A percentile compares a stretch with the other conserved stretches of the same genome.
phyloP scores from a whole-genome alignment of 768 basidiomycete species.

The Auriculariales sp. region DNA sequence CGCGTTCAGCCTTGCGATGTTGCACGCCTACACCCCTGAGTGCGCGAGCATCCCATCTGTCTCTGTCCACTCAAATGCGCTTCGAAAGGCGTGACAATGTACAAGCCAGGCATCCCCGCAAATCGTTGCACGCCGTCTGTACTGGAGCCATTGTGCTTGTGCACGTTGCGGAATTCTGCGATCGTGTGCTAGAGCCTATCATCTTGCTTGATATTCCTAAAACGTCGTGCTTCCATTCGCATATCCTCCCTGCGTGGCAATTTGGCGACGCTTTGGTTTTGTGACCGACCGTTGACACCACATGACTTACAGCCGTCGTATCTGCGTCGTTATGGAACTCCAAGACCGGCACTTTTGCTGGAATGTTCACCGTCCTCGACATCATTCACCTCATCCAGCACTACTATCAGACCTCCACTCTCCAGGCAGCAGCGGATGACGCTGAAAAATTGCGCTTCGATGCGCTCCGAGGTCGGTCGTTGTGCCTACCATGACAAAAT shows the following conservation, averaged over 20 bases:
- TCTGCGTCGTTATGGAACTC: conserved; percentile 98
- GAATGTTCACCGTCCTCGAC: conserved; percentile 98
- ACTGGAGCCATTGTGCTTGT: too few relatives aligned
- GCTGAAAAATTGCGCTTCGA: conserved; percentile 88
- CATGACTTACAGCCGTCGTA: conserved; percentile 58
- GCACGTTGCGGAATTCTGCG: too few relatives aligned
- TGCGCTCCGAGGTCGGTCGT: conserved; percentile 61
- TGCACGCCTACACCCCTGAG: background rate
- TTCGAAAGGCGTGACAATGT: background rate
- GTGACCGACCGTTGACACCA: background rate
- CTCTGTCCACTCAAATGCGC: background rate
- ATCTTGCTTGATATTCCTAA: background rate
- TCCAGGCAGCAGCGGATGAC: conserved; percentile 74
- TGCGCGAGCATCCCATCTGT: background rate
- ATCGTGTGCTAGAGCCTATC: too few relatives aligned
- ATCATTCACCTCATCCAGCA: conserved; percentile 99
- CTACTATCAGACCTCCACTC: conserved; percentile 81
- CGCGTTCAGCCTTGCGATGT: conserved; percentile 5
- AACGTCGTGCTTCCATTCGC: conserved; percentile 3
- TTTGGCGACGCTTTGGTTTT: too few relatives aligned
- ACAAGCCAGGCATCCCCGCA: too few relatives aligned
- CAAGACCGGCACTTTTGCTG: conserved; percentile 80
- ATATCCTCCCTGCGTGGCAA: conserved; percentile 9
- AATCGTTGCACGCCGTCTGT: too few relatives aligned
- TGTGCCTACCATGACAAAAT: background rate